Base-by-base conservation (phyloP, 2,329 filamentous ascomycete species). In the Nothopassalora personata region DNA sequence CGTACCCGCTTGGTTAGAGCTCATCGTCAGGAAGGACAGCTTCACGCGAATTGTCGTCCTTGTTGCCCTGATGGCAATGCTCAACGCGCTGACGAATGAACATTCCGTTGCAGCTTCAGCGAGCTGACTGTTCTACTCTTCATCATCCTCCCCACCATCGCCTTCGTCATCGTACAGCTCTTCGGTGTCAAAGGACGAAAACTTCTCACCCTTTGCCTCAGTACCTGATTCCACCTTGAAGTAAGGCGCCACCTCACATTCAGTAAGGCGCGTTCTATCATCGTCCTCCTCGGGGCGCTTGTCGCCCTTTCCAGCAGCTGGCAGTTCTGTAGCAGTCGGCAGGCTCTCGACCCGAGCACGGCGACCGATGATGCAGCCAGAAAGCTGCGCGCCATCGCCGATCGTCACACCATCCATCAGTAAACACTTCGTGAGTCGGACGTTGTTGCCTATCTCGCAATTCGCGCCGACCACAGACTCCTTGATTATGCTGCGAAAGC, bases 361-460 rank as follows among this genome's bases (percentile, higher is more conserved):
- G 69, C 87, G 85, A 4, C 94, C 94, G 45, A 97, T 76, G 33
- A 97, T 89, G 70, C 92, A 97, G 23, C 90, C 89, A 1, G 89
- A 94, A 54, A 97, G 79, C 73, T 91, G 91, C 70, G 88, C 92
- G 47, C 88, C 87, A 68, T 90, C 89, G 13, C 90, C 92, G 11
- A 99, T 82, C 7, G 90, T 86, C 0, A 90, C 92, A 3, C 90
- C 90, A 61, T 97, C 93, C 91, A 97, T 97, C 19, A 97, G 77
- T 51, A 97, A 75, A 74, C 93, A 97, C 64, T 92, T 84, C n/a
- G 86, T 86, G 48, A 99, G 76, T 65, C 92, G 89, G 31, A 89
- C 91, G n/a, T 91, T 91, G 66, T 88, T 86, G 62, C 87, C 86
- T 64, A 99, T 93, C 68, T 89, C 87, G 72, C 91, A 96, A 67